Conservation (phyloP, 495 filamentous ascomycete species). For the Penicillium flavigenum region DNA sequence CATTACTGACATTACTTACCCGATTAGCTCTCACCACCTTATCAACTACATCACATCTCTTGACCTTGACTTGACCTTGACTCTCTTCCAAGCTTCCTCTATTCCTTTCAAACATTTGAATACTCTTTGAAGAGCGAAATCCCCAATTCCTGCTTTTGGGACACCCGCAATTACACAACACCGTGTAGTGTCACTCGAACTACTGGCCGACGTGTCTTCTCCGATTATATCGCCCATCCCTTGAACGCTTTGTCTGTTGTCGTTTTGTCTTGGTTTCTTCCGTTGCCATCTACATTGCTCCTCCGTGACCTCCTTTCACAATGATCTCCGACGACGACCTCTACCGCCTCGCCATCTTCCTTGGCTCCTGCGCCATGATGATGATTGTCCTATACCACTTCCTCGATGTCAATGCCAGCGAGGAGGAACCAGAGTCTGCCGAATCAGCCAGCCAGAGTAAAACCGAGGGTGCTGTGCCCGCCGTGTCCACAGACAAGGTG, state of each 20-base stretch:
- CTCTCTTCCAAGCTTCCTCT: background rate
- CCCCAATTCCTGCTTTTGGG: background rate
- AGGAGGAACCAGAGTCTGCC: conserved; percentile 38
- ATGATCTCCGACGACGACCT: conserved; percentile 89
- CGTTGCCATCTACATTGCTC: background rate
- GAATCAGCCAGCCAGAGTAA: conserved; percentile 21
- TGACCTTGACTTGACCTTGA: background rate
- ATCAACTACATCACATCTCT: background rate
- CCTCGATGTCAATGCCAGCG: conserved; percentile 86
- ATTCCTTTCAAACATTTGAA: background rate
- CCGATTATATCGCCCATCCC: background rate
- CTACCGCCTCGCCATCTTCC: conserved; percentile 85
- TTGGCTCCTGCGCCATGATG: conserved; percentile 88
- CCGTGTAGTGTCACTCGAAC: conserved; percentile 3
- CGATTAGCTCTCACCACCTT: background rate
- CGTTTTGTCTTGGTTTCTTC: background rate
- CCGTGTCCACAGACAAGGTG: conserved; percentile 11
- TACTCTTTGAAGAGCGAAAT: background rate
- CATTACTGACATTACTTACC: background rate
- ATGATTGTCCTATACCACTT: conserved; percentile 96
- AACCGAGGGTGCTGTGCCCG: conserved; percentile 7
- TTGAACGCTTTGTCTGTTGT: background rate
- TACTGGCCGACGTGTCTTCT: conserved; percentile 10
- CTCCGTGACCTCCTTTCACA: conserved; percentile 22
- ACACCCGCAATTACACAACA: background rate